Base-by-base conservation (phyloP, 331 rosid genomes). In the Telfairia occidentalis region DNA sequence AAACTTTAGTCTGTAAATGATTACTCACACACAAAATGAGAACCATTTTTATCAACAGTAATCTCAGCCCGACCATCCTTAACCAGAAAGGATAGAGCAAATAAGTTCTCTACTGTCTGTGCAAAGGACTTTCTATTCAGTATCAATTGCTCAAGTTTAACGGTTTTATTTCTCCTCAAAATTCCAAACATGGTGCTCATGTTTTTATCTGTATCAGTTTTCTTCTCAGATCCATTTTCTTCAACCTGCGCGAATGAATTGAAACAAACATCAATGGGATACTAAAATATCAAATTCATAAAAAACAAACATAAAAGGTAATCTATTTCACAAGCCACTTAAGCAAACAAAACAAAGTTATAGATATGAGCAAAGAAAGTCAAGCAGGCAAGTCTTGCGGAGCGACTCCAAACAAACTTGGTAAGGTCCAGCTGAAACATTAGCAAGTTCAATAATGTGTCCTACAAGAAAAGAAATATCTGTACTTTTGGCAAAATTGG, bases 41-140 rank as follows among this genome's bases (percentile, higher is more conserved):
- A 77, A 67, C 86, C 79, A 72, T 76, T 78, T 80, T 82, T 79
- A 34, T 90, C 92, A 35, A 86, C 61, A n/a, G 54, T 76, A 64
- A 90, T 85, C 76, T 78, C 88, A 76, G 87, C 97, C 23, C 96
- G 92, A 19, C 97, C 96, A 76, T 93, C 98, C 83, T 90, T 93
- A 9, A 86, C 92, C 1, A 93, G 83, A 76, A 90, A 93, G 35
- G 98, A 93, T 19, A 88, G 82, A 58, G 97, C 86, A 82, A 90
- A 89, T 79, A 93, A 76, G 76, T 93, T 93, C 70, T 93, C 98
- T 15, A 93, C 91, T 0, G 94, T 93, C 84, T 90, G 96, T 19
- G 96, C 86, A 81, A 90, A 93, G 9, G 96, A 90, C 32, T 8
- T 71, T 42, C 90, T 86, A 79, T 89, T 88, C 65, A 93, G 69